Percentiles rank a stretch among this genome's conserved stretches.
Evolutionary conservation across 2,329 filamentous ascomycete species (phyloP).

Genomic region (Aspergillus sergii): DNA sequence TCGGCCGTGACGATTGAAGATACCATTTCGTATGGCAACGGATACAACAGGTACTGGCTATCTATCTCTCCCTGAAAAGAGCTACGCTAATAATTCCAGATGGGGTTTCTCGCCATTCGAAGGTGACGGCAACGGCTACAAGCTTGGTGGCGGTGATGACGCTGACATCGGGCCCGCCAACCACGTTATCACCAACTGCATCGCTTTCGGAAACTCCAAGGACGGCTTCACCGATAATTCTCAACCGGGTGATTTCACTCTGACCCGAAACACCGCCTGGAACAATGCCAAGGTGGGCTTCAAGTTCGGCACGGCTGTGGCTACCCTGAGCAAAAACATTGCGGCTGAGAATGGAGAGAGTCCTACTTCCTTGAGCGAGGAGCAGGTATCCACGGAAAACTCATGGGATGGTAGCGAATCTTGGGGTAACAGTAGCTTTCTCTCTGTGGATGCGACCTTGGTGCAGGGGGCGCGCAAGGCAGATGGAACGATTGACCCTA

Average conservation of each 20-base stretch:
- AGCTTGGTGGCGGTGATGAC: constrained; percentile 21
- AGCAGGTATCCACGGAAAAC: constrained; percentile 15
- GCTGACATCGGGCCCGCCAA: constrained; percentile 18
- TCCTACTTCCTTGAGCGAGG: constrained; percentile 11
- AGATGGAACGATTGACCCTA: constrained; percentile 16
- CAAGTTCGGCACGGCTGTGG: constrained; percentile 15
- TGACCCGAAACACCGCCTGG: constrained; percentile 22
- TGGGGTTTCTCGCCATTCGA: constrained; percentile 22
- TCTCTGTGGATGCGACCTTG: constrained; percentile 17
- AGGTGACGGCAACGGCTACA: constrained; percentile 24
- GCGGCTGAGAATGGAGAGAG: constrained; percentile 19
- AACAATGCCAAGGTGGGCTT: constrained; percentile 19
- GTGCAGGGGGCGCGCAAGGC: constrained; percentile 15
- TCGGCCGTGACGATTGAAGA: constrained; percentile 22
- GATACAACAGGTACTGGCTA: constrained; percentile 16
- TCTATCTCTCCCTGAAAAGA: too few relatives aligned
- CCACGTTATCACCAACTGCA: constrained; percentile 20
- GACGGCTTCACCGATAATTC: constrained; percentile 25
- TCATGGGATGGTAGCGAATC: constrained; percentile 15
- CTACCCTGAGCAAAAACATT: constrained; percentile 17
- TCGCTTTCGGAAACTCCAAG: constrained; percentile 19
- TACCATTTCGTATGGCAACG: constrained; percentile 21
- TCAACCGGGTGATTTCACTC: constrained; percentile 17
- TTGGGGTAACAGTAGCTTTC: constrained; percentile 18
- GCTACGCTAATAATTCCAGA: constrained; percentile 3